Evolutionary conservation across 768 basidiomycete species (phyloP), one percentile per base, ranked within the genome.

Genomic region (Sutorius australiensis): DNA sequence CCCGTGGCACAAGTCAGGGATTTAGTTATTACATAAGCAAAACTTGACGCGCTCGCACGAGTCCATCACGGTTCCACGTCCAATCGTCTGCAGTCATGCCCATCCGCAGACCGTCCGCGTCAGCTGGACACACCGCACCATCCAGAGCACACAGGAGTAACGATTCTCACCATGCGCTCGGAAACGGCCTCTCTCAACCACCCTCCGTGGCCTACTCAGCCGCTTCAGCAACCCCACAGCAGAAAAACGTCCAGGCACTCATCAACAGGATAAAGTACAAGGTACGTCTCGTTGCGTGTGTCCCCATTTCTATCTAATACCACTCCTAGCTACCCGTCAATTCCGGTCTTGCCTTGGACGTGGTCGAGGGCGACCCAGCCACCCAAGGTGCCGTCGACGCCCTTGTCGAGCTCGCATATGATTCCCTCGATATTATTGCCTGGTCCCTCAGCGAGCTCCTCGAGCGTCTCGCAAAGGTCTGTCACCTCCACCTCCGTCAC

Each of bases 201-300:
- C 67, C 69, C 7, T 71, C 69, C 42, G 54, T 70, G 53, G 71
- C 71, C 46, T 76, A 75, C 62, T 68, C 73, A 30, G 60, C 72
- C 16, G 61, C 63, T 30, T 66, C 68, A 13, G 63, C 79, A 8
- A 82, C 81, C 2, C 85, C 87, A 1, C 88, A 94, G 65, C 87
- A 90, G 72, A 91, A 86, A 76, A 82, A 91, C 48, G 84, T 94
- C 32, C 80, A 84, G 57, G 84, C 84, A 8, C 74, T 95, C 57
- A 89, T 95, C 33, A 85, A 82, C 61, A 79, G 92, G 62, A 72
- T 95, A 64, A 87, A 84, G 72, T 80, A 83, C 70, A 93, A 91
- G 81, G 92, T 88, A 48, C 37, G 75, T 64, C 32, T 34, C 46
- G 14, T 42, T 39, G 19, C 44, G 52, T 46, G 50, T 46, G 31